Evolutionary conservation across 768 basidiomycete genomes (phyloP), one percentile per base, ranked within the genome.

Genomic region (Russula vinacea): DNA sequence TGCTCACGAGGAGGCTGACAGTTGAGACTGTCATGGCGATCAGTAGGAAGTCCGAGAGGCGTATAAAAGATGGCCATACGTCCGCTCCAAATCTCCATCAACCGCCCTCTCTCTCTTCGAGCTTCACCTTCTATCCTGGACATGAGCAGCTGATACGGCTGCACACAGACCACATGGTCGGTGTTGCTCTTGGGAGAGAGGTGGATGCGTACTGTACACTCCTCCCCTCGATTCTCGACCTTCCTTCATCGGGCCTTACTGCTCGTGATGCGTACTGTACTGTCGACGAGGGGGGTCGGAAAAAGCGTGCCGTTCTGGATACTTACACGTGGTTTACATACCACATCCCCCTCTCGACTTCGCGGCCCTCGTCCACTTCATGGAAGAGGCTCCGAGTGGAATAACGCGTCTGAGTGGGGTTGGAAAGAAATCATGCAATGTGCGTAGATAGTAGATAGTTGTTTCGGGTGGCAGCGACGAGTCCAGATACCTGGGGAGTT

Each of bases 401-500:
- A 17, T 29, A 45, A 45, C 14, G 35, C 2, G 29, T 39, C 3
- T 39, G 19, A 37, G 58, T 39, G 51, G 39, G 39, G 60, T 54
- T 4, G 60, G 57, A 57, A 45, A 9, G 22, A 7, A 22, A n/a
- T n/a, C 29, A 32, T 17, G 1, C 29, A 22, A 9, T n/a, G 40
- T 35, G 7, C 6, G 6, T 60, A 26, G 2, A 8, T 17, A 32
- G 3, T 45, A 51, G 17, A 37, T 39, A 39, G 39, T 39, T 13
- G 16, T 45, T 16, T 54, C n/a, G 35, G 62, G 62, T 10, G 7
- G 52, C 51, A 33, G 62, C 62, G 62, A 64, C n/a, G 62, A 19
- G 44, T 58, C 44, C 16, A 64, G 62, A 64, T 47, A 17, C 14
- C 62, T 51, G 57, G 62, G 62, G 62, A 64, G 57, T 64, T 64